phyloP scores from a whole-genome alignment of 495 filamentous ascomycete species.

The Penicillium longicatenatum region DNA sequence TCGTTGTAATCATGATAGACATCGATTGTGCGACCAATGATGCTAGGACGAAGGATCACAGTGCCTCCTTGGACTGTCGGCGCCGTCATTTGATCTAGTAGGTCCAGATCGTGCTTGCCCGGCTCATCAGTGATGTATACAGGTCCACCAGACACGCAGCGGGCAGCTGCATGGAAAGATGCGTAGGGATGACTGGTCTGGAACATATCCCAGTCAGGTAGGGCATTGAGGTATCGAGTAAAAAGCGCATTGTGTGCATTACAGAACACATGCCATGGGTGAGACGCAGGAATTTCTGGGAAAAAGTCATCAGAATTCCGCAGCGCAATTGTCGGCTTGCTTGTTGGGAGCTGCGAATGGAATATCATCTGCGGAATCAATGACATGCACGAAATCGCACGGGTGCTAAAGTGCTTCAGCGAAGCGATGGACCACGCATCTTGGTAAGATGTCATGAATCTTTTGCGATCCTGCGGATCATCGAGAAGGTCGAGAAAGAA shows the following conservation, averaged over 20 bases:
- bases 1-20: conserved; percentile 76
- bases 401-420: conserved; percentile 73
- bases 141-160: conserved; percentile 88
- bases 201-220: conserved; percentile 99
- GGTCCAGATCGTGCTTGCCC: conserved; percentile 69
- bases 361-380: conserved; percentile 82
- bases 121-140: conserved; percentile 92
- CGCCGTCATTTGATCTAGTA: conserved; percentile 79
- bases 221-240: conserved; percentile 68
- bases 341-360: conserved; percentile 73
- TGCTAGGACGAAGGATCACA: conserved; percentile 74
- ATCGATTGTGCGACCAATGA: conserved; percentile 67
- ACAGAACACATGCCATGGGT: conserved; percentile 92
- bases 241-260: conserved; percentile 92
- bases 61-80: conserved; percentile 66
- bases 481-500: conserved; percentile 78
- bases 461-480: conserved; percentile 64
- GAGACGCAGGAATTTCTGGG: conserved; percentile 72
- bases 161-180: conserved; percentile 82
- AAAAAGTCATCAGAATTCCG: conserved; percentile 97
- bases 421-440: conserved; percentile 83
- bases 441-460: conserved; percentile 73
- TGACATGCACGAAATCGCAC: conserved; percentile 91
- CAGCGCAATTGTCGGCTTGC: conserved; percentile 66
- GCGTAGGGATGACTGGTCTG: conserved; percentile 81